A percentile compares a stretch with the other conserved stretches of the same genome.
Evolutionary conservation across 1,284 basidiomycete species (phyloP).

Genomic region (Moniliella sp.): DNA sequence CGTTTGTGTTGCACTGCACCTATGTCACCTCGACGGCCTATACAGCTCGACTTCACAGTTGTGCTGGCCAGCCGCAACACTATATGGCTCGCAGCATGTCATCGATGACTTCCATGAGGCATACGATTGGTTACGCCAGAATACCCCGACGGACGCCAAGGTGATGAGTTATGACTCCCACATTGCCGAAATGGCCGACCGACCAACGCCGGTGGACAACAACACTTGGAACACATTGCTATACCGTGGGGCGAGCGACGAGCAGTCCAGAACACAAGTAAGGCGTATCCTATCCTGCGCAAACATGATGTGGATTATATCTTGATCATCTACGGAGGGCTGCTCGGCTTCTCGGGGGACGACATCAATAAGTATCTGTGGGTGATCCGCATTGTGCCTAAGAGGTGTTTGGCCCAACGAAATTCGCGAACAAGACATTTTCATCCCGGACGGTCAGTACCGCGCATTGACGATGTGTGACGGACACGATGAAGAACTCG

Average conservation of each 20-base stretch:
- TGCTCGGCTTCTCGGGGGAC: conserved; percentile 94
- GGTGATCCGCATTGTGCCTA: conserved; percentile 71
- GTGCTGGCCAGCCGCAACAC: conserved; percentile 60
- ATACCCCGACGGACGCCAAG: conserved; percentile 78
- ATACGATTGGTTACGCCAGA: conserved; percentile 96
- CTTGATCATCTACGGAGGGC: conserved; percentile 62
- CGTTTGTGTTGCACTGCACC: conserved; percentile 70
- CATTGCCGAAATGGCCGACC: conserved; percentile 93
- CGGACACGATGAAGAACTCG: conserved; percentile 75
- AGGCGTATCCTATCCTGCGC: conserved; percentile 83
- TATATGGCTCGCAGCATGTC: conserved; percentile 76
- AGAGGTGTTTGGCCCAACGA: conserved; percentile 99
- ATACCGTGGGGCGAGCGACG: too few species aligned
- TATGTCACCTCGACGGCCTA: conserved; percentile 87
- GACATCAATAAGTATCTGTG: conserved; percentile 94
- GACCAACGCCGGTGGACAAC: conserved; percentile 90
- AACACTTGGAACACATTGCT: conserved; percentile 99
- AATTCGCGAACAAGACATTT: conserved; percentile 82
- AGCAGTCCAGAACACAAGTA: conserved; percentile 72
- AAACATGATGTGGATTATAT: conserved; percentile 99
- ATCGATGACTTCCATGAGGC: conserved; percentile 99
- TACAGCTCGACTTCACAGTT: conserved; percentile 89
- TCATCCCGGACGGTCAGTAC: conserved; percentile 81
- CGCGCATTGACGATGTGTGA: conserved; percentile 75
- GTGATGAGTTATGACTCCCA: conserved; percentile 98